phyloP scores from a whole-genome alignment of 2,329 filamentous ascomycete species.

The Uncinocarpus reesii region DNA sequence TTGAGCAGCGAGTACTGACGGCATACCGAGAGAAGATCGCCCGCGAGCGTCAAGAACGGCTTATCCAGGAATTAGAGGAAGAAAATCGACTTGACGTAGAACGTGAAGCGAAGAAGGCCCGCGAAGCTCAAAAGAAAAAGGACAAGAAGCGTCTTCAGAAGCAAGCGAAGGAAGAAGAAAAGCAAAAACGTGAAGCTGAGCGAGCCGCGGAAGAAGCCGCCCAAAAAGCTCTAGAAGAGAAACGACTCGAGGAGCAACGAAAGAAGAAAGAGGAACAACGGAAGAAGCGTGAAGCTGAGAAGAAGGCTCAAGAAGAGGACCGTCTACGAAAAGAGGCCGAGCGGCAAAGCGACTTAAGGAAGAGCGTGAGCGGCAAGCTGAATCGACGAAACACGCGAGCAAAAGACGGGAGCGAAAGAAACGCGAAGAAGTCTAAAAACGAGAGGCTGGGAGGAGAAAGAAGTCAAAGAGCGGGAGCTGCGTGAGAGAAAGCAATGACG shows the following conservation, averaged over 20 bases:
- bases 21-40: constrained; percentile 98
- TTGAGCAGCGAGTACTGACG: constrained; percentile 89
- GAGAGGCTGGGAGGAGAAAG: constrained; percentile 57
- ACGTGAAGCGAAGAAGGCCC: constrained; percentile 83
- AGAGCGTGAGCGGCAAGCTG: constrained; percentile 74
- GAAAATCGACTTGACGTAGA: constrained; percentile 66
- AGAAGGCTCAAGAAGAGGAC: constrained; percentile 83
- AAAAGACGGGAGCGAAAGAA: too few species aligned
- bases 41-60: constrained; percentile 76
- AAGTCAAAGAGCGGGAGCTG: constrained; percentile 60
- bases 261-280: constrained; percentile 80
- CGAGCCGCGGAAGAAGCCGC: constrained; percentile 79
- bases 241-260: constrained; percentile 68
- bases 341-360: constrained; percentile 66
- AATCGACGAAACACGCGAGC: too few species aligned
- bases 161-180: constrained; percentile 80
- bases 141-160: constrained; percentile 87
- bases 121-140: constrained; percentile 89
- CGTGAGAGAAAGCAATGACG: constrained; percentile 56
- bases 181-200: constrained; percentile 75
- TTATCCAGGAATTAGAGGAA: constrained; percentile 83
- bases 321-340: constrained; percentile 75
- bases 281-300: constrained; percentile 81
- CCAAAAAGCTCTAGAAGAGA: constrained; percentile 62
- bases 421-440: constrained; percentile 60